Base-by-base conservation (phyloP, 805 yeast genomes). In the Ogataea minuta region DNA sequence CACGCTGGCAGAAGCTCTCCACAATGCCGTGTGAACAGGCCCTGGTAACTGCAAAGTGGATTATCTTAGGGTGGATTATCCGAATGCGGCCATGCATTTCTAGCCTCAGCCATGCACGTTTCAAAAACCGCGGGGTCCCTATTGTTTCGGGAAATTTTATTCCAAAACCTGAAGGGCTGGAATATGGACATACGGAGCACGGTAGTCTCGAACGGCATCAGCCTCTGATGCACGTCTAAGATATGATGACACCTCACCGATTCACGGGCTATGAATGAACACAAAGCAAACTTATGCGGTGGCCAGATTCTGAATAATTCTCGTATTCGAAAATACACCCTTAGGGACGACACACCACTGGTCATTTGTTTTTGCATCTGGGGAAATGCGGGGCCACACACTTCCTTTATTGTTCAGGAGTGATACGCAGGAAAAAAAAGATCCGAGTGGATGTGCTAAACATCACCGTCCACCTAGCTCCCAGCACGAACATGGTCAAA, bases 341-440 rank as follows among this genome's bases (percentile, higher is more conserved):
- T 12, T 27, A 15, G 12, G 17, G 16, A 13, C 19, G 30, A 8
- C 19, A 14, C 16, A 13, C 15, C 17, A 7, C 17, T 14, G 15
- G 17, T 13, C 15, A 27, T 9, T 27, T 13, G 8, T 9, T 14
- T 16, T 25, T 10, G 10, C 17, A 13, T 23, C 35, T 36, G 31
- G 31, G 31, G 40, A 36, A 30, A 17, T 36, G 40, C 19, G 40
- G 40, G 39, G 34, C 25, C 14, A n/a, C 8, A 17, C 14, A n/a
- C 8, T 12, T 9, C 17, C 28, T 30, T 29, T 6, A 25, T 16
- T 29, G 25, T 12, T 36, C n/a, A n/a, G n/a, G n/a, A n/a, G n/a
- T n/a, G n/a, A n/a, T n/a, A n/a, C n/a, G n/a, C n/a, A n/a, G n/a
- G 12, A 29, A 21, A 17, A 13, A 12, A 17, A 29, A 14, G 10